Evolutionary conservation across 352 stramenopile genomes (phyloP).

Genomic region (Phytophthora fragariae): DNA sequence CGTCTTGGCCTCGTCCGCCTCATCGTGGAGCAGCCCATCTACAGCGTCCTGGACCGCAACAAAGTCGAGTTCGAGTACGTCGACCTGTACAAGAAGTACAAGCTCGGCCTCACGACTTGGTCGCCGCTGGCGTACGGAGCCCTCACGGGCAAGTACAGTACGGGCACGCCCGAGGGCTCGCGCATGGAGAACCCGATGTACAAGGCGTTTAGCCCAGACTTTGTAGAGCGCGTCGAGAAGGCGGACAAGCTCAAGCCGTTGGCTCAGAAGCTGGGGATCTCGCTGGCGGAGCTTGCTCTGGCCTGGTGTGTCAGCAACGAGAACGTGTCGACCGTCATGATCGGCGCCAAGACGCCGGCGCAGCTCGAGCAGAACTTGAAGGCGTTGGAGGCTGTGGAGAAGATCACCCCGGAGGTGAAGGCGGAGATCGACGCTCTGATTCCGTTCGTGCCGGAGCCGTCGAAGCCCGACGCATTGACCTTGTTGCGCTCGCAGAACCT

Average conservation of each 20-base stretch:
- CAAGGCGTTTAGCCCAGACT: no score
- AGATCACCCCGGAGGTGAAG: slow-evolving; percentile 64
- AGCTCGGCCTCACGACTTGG: slow-evolving; percentile 3
- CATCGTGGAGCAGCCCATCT: slow-evolving; percentile 56
- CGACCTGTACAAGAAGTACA: slow-evolving; percentile 61
- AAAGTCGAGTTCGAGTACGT: slow-evolving; percentile 30
- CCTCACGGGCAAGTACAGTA: slow-evolving; percentile 81
- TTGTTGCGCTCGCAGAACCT: slow-evolving; percentile 8
- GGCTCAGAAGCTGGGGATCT: slow-evolving; percentile 39
- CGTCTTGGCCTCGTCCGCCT: slow-evolving; percentile 38
- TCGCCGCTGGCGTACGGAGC: slow-evolving; percentile 37
- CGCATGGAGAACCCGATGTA: slow-evolving; percentile 49
- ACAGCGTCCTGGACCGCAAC: slow-evolving; percentile 60
- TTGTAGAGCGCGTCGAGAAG: slow-evolving; percentile 38
- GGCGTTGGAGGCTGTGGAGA: slow-evolving; percentile 44
- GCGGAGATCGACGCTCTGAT: slow-evolving; percentile 52
- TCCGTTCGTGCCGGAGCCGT: slow-evolving; percentile 6
- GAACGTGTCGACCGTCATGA: no score
- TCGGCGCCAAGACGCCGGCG: slow-evolving; percentile 39
- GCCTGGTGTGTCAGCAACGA: no score
- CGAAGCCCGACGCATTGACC: background rate
- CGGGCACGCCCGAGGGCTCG: slow-evolving; percentile 55
- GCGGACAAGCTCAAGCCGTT: slow-evolving; percentile 46
- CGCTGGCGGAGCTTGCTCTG: no score
- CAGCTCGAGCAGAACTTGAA: slow-evolving; percentile 76